Evolutionary conservation across 2,329 filamentous ascomycete species (phyloP).

Genomic region (Hypoxylon sp.): DNA sequence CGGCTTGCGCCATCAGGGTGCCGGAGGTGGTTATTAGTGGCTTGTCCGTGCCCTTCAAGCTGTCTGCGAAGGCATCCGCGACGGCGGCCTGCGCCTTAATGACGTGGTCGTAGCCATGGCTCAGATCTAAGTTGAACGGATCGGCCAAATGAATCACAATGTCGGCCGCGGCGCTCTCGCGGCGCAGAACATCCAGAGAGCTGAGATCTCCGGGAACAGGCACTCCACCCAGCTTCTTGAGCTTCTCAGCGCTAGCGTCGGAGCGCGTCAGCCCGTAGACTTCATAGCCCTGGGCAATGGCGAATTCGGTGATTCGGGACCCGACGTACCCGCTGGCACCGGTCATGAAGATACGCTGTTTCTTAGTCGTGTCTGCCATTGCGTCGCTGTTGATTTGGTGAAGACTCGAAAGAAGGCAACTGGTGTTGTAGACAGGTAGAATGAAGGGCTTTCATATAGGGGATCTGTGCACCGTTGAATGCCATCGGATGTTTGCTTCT

Average conservation of each 20-base stretch:
- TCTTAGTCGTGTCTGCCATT: conserved; percentile 37
- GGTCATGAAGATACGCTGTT: conserved; percentile 57
- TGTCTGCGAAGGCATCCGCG: conserved; percentile 57
- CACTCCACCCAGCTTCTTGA: conserved; percentile 57
- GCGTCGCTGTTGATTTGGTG: neutral
- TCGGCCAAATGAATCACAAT: conserved; percentile 61
- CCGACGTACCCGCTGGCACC: conserved; percentile 60
- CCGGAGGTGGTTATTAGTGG: conserved; percentile 57
- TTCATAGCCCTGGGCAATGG: conserved; percentile 57
- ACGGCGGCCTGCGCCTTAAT: conserved; percentile 55
- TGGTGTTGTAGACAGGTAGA: neutral
- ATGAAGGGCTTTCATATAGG: neutral
- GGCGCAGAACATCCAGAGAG: conserved; percentile 56
- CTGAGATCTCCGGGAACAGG: conserved; percentile 59
- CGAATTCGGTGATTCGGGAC: conserved; percentile 54
- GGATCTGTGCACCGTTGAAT: neutral
- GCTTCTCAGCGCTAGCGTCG: conserved; percentile 54
- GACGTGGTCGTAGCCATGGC: conserved; percentile 50
- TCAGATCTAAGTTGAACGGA: conserved; percentile 48
- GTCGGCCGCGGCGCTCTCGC: conserved; percentile 58
- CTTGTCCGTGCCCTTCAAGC: conserved; percentile 55
- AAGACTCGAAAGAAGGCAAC: neutral
- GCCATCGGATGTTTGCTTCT: neutral
- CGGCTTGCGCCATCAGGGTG: conserved; percentile 47
- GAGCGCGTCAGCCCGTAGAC: conserved; percentile 61